Evolutionary conservation across 371 early-diverging fungal species (phyloP), one percentile per base, ranked within the genome.

Genomic region (Encephalitozoon intestinalis): DNA sequence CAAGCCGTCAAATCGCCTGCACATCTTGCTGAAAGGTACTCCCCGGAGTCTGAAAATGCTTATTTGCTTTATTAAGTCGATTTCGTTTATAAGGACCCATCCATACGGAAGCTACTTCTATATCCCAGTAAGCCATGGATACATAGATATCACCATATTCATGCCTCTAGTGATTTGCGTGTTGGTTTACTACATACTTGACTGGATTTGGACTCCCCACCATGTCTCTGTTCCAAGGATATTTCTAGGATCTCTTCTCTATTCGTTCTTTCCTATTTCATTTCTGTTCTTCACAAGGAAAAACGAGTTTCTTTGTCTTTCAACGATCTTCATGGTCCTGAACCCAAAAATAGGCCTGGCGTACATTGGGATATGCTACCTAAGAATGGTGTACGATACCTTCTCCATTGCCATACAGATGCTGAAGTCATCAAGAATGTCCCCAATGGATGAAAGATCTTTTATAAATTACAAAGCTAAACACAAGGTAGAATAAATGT

Each of bases 71-170:
- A n/a, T 73, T 9, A 65, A 31, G n/a, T 30, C 51, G n/a, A 21
- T 73, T 7, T 43, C 46, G 0, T 52, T 52, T 73, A 11, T 73
- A 28, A 30, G 44, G 15, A 34, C 66, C 9, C 66, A 66, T 52
- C 11, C 52, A 15, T 46, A 28, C 25, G 74, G 74, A 6, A 64
- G 37, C 49, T 73, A 73, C 53, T 73, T 73, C 43, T 73, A 66
- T 41, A 65, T 73, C 7, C 74, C 74, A 8, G 40, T 52, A 0
- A 26, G 26, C 12, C 30, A 43, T 4, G 40, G 28, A 1, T 39
- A 73, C 41, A 34, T 65, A 30, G 50, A 73, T 15, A 52, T 63
- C 1, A 73, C 6, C 1, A 11, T 21, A 12, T 50, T 73, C 30
- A 21, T 66, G 1, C 40, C 49, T 4, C 66, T 73, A 15, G 39